Percentiles rank a stretch among this genome's conserved stretches.
Conservation (phyloP, 2,329 filamentous ascomycete genomes). For the Periglandula ipomoeae region DNA sequence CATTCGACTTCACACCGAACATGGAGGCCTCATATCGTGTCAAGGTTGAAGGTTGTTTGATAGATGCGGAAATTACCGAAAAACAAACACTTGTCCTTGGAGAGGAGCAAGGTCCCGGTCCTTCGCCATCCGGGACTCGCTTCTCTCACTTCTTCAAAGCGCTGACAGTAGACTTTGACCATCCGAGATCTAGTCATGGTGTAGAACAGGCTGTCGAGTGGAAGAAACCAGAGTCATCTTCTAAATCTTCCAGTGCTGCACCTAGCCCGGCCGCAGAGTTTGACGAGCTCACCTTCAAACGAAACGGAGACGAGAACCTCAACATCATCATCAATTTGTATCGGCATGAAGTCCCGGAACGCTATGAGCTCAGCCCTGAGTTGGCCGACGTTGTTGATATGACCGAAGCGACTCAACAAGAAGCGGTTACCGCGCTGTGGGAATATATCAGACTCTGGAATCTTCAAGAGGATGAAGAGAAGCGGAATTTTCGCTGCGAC, state of each 20-base stretch:
- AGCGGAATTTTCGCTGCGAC: conserved; percentile 85
- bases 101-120: not conserved
- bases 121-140: conserved; percentile 33
- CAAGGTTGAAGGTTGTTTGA: conserved; percentile 79
- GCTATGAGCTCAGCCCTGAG: conserved; percentile 69
- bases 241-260: conserved; percentile 31
- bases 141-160: conserved; percentile 76
- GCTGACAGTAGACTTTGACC: conserved; percentile 67
- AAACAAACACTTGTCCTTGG: not conserved
- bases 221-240: conserved; percentile 64
- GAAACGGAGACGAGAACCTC: conserved; percentile 83
- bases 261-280: conserved; percentile 63
- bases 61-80: conserved; percentile 50
- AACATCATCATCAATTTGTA: conserved; percentile 84
- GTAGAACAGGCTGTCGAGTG: conserved; percentile 63
- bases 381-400: conserved; percentile 81
- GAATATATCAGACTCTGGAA: conserved; percentile 84
- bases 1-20: conserved; percentile 73
- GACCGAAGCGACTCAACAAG: conserved; percentile 75
- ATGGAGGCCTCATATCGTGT: conserved; percentile 76
- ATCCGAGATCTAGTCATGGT: conserved; percentile 46
- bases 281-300: conserved; percentile 84
- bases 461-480: conserved; percentile 90
- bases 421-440: conserved; percentile 87
- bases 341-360: conserved; percentile 77